These are phyloP conservation scores for Starmerella asiatica DNA, from an alignment of 805 yeast genomes.

Conservation along the genomic window DNA sequence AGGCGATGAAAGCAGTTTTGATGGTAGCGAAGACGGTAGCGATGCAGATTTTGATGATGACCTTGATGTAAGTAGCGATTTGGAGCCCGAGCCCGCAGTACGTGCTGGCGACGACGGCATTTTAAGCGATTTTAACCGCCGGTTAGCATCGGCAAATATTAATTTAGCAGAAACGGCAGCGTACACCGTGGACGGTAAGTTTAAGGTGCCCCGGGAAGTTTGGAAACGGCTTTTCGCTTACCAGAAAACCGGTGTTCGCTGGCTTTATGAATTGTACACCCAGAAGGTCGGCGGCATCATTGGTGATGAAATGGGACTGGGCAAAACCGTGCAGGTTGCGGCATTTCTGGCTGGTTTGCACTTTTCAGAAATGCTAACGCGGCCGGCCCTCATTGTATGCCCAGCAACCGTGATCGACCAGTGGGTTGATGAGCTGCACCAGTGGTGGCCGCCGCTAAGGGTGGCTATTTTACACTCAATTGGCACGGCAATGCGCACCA, in stretches of 20 bases:
- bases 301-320: slow-evolving; percentile 98
- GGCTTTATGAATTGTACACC: slow-evolving; percentile 88
- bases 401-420: slow-evolving; percentile 95
- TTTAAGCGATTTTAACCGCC: slow-evolving; percentile 42
- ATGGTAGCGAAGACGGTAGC: slow-evolving; percentile 1
- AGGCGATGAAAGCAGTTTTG: not conserved
- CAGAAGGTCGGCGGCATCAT: slow-evolving; percentile 90
- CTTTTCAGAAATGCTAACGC: slow-evolving; percentile 57
- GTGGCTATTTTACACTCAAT: slow-evolving; percentile 80
- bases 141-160: slow-evolving; percentile 22
- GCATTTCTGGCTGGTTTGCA: slow-evolving; percentile 85
- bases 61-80: slow-evolving; percentile 9
- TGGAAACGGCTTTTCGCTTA: slow-evolving; percentile 78
- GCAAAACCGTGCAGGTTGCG: slow-evolving; percentile 86
- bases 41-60: slow-evolving; percentile 12
- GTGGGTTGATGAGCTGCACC: slow-evolving; percentile 93
- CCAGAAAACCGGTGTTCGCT: slow-evolving; percentile 91
- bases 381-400: slow-evolving; percentile 77
- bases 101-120: slow-evolving; percentile 68
- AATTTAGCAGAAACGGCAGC: slow-evolving; percentile 22
- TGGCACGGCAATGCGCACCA: slow-evolving; percentile 62
- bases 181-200: slow-evolving; percentile 42
- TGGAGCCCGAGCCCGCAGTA: slow-evolving; percentile 17
- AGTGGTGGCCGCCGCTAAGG: slow-evolving; percentile 96
- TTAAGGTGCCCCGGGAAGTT: slow-evolving; percentile 78